Evolutionary conservation across 2,329 filamentous ascomycete species (phyloP), one percentile per base, ranked within the genome.

Genomic region (Microsporum ferrugineum): DNA sequence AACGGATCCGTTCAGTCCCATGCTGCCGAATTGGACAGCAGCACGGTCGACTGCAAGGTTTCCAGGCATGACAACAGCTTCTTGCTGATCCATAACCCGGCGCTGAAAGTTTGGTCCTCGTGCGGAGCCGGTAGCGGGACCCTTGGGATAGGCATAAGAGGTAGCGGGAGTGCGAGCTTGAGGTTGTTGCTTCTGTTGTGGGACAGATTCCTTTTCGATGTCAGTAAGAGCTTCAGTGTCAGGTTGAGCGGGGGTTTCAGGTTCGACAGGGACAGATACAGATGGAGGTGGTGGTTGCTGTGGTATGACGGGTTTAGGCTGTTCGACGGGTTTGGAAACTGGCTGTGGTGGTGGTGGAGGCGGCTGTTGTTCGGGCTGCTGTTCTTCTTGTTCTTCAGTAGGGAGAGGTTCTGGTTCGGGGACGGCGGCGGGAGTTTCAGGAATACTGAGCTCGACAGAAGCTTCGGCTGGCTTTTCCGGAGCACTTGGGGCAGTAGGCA

Each of bases 61-160:
- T 63, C 89, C 91, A 53, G 94, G 94, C 92, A 99, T 96, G 66
- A 96, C 91, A 45, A 99, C 94, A 62, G 94, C 90, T 77, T 99
- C 94, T 75, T 96, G 91, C 72, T 99, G 94, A 69, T 97, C 91
- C 70, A 95, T 81, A 60, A 96, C 82, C 69, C 90, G 88, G 66
- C 92, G 86, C 73, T 95, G 88, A 74, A 88, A 90, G 76, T 87
- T 91, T 23, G 89, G 84, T 60, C 85, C 86, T 63, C 92, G 88
- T 63, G 80, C 78, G 29, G 83, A 78, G 78, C 95, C 96, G 69
- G 88, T 80, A 31, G 90, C 89, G 57, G 86, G 88, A n/a, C 89
- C 82, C 57, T 60, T 56, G n/a, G 60, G 49, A 59, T 63, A 63
- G 3, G 45, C 45, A 49, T 47, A 51, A n/a, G 43, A 47, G 70